Base-by-base conservation (phyloP, 148 eudicot species). In the Tetragonia tetragonoides region DNA sequence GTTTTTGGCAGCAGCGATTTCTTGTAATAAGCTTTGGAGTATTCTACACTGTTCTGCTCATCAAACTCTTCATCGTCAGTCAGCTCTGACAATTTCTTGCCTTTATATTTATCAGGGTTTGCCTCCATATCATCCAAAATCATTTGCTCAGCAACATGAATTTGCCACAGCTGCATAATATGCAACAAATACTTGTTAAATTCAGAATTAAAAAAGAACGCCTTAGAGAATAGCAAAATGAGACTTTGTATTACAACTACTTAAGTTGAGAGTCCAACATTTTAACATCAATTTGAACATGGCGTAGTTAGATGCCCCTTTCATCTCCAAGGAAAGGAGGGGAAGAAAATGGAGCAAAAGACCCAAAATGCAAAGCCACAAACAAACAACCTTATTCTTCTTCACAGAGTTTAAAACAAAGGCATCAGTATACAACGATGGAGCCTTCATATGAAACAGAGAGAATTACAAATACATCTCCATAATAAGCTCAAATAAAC, bases 101-200 rank as follows among this genome's bases (percentile, higher is more conserved):
- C 95, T 74, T 89, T 74, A 67, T 95, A 95, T 71, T 91, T 93
- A 65, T 90, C 92, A 80, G 99, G 99, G 76, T 90, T 93, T 18
- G 84, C 81, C 80, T 89, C 99, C 83, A 91, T 81, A 81, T 95
- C 99, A 84, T 93, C 98, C 88, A 95, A 61, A 49, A 95, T 90
- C 95, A 90, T 87, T 84, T 95, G 99, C 86, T 95, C 99, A 77
- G 99, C 92, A 79, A 81, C 87, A 85, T 95, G 92, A 70, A 95
- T 88, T 83, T 91, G 97, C 99, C 99, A 95, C 76, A 95, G 78
- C 99, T 95, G 90, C 85, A 76, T 53, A 68, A 68, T 46, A 84
- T 20, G 67, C 67, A 76, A 77, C 60, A 68, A 68, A 39, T 66
- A 62, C 66, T 23, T 44, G 5, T 9, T 56, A 7, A 79, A 47